Percentiles rank a stretch among this genome's conserved stretches.
Conservation (phyloP, 805 yeast genomes). For the Nakazawaea wyomingensis region DNA sequence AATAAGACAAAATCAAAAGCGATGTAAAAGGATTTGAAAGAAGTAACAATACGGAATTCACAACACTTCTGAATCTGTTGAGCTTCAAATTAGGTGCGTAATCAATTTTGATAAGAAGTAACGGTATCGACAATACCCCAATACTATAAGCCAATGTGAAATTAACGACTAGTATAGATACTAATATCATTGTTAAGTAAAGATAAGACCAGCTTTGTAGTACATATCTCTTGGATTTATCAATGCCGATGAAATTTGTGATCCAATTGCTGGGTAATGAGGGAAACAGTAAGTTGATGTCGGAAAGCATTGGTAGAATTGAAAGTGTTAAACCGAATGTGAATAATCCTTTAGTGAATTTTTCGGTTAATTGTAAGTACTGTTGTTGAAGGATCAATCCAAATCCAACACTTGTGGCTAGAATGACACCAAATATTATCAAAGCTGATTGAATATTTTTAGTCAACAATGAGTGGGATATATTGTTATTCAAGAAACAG, state of each 20-base stretch:
- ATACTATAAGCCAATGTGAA: conserved; percentile 73
- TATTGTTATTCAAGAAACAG: conserved; percentile 41
- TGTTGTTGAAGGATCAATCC: conserved; percentile 17
- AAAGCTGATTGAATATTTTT: conserved; percentile 19
- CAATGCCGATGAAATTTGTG: conserved; percentile 14
- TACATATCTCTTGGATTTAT: conserved; percentile 22
- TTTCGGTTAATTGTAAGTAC: neutral
- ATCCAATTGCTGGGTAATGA: neutral
- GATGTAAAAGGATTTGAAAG: conserved; percentile 46
- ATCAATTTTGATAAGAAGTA: conserved; percentile 48
- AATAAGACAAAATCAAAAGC: conserved; percentile 20
- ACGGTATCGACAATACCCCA: conserved; percentile 70
- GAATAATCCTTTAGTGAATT: neutral
- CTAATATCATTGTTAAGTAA: conserved; percentile 60
- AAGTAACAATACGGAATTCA: conserved; percentile 31
- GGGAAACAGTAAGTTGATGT: neutral
- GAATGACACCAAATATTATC: conserved; percentile 24
- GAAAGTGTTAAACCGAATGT: neutral
- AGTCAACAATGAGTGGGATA: conserved; percentile 19
- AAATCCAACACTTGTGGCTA: conserved; percentile 17
- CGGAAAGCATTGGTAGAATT: conserved; percentile 6
- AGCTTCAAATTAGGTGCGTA: neutral
- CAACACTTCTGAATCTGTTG: neutral
- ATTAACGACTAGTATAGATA: conserved; percentile 74
- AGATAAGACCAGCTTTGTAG: conserved; percentile 33